A percentile compares a stretch with the other conserved stretches of the same genome.
Conservation (phyloP, 2,329 filamentous ascomycete species). For the Cadophora sp. region DNA sequence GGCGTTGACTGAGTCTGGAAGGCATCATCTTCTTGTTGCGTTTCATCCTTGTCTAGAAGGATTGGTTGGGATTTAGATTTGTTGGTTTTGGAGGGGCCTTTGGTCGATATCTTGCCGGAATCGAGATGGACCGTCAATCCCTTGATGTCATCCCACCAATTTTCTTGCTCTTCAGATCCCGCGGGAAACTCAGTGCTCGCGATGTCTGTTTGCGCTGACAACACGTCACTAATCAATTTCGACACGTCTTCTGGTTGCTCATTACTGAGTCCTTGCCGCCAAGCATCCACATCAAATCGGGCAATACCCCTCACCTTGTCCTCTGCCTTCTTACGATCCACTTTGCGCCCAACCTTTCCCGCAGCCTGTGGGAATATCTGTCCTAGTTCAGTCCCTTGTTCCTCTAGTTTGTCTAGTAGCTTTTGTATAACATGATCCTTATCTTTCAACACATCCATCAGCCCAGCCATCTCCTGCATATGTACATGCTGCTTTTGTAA, state of each 20-base stretch:
- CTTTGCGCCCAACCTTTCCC: conserved; percentile 47
- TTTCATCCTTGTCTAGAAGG: conserved; percentile 19
- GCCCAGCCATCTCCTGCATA: conserved; percentile 49
- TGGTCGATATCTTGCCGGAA: conserved; percentile 33
- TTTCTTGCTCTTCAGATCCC: conserved; percentile 18
- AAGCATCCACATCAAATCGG: conserved; percentile 49
- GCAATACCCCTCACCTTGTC: conserved; percentile 54
- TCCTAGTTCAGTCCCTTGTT: conserved; percentile 55
- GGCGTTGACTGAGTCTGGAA: conserved; percentile 45
- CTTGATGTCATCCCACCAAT: conserved; percentile 42
- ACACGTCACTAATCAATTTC: conserved; percentile 36
- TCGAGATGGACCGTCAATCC: conserved; percentile 36
- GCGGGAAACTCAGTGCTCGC: neutral
- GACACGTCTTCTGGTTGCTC: conserved; percentile 24
- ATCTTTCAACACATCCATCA: conserved; percentile 53
- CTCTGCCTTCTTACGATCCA: conserved; percentile 46
- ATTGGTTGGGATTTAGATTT: conserved; percentile 11
- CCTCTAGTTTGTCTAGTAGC: conserved; percentile 59
- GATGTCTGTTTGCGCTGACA: conserved; percentile 21
- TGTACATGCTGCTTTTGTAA: conserved; percentile 52
- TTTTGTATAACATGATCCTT: conserved; percentile 63
- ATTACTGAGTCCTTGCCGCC: conserved; percentile 29
- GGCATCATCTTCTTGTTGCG: conserved; percentile 35
- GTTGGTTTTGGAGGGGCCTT: conserved; percentile 14
- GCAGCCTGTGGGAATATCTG: conserved; percentile 55